Base-by-base conservation (phyloP, 2,329 filamentous ascomycete species). In the Nothophaeocryptopus gaeumannii region DNA sequence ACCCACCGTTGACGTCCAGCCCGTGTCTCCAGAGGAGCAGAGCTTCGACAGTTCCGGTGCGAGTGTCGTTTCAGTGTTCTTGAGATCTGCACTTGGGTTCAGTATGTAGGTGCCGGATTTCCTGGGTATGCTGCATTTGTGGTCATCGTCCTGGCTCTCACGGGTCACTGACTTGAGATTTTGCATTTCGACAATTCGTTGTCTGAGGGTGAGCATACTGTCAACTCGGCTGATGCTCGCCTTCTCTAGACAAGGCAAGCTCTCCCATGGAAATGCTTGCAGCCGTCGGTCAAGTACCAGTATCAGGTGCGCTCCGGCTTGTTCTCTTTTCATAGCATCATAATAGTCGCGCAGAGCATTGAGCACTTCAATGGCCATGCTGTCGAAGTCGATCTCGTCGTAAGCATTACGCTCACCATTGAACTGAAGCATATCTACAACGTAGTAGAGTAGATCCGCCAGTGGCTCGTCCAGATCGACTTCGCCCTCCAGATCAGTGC, bases 391-490 rank as follows among this genome's bases (percentile, higher is more conserved):
- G 55, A 99, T 88, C 72, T 99, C 93, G 61, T 99, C 93, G 70
- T 96, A 96, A 0, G 95, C 93, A 65, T 97, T 99, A 40, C 84
- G 82, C 71, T 99, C 95, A 12, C 93, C 93, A 60, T 96, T 89
- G 69, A 99, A 97, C 67, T 97, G 93, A 2, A 99, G 77, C 44
- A 97, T 91, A 63, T 99, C 93, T 5, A 99, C 85, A 1, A 97
- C 88, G 66, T 97, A 97, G 71, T 96, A 97, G 3, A 99, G 79
- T 26, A 99, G 74, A 66, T 99, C 93, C 59, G 86, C 89, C n/a
- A 99, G 74, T 0, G 86, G 83, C 63, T 97, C 92, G 56, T 97
- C 92, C 15, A 95, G 79, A 55, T 96, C 89, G 50, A 75, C 72
- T 7, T 84, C 81, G 1, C 84, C 80, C 7, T 80, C 78, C 0